phyloP scores from a whole-genome alignment of 1,284 basidiomycete genomes.

The Peniophora sp. region DNA sequence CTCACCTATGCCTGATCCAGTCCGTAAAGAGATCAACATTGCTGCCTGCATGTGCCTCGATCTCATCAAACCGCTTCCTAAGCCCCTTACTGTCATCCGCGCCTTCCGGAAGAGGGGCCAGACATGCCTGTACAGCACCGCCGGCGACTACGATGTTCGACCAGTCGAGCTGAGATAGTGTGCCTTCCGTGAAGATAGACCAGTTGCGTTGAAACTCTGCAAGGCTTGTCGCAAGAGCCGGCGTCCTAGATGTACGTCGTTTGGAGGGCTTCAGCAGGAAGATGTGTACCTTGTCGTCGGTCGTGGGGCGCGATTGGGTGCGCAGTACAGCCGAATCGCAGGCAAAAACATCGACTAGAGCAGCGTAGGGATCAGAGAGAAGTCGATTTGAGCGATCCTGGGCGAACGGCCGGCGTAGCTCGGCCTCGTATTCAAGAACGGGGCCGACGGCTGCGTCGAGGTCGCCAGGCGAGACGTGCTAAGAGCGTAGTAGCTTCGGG shows the following conservation, averaged over 20 bases:
- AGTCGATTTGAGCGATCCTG: slow-evolving; percentile 36
- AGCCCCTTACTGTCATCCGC: slow-evolving; percentile 40
- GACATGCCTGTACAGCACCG: slow-evolving; percentile 47
- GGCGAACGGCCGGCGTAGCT: slow-evolving; percentile 45
- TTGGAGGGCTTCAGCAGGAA: not conserved
- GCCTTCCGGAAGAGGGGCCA: slow-evolving; percentile 38
- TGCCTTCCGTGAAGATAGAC: slow-evolving; percentile 41
- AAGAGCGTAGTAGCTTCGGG: not conserved
- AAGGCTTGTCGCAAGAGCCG: slow-evolving; percentile 29
- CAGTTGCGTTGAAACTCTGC: slow-evolving; percentile 45
- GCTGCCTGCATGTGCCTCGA: slow-evolving; percentile 41
- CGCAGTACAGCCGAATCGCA: slow-evolving; percentile 36
- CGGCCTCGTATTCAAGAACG: slow-evolving; percentile 21
- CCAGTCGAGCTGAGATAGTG: slow-evolving; percentile 35
- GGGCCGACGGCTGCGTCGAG: not conserved
- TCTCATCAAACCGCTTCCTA: slow-evolving; percentile 46
- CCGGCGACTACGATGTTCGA: slow-evolving; percentile 53
- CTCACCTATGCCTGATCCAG: slow-evolving; percentile 36
- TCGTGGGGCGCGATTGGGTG: slow-evolving; percentile 25
- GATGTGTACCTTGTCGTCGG: slow-evolving; percentile 2
- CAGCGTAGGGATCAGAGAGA: slow-evolving; percentile 39
- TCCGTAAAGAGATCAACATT: slow-evolving; percentile 61
- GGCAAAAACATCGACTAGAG: slow-evolving; percentile 48
- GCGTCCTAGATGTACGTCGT: slow-evolving; percentile 9
- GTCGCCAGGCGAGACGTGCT: not conserved